Base-by-base conservation (phyloP, 331 rosid species). In the Stylosanthes scabra region DNA sequence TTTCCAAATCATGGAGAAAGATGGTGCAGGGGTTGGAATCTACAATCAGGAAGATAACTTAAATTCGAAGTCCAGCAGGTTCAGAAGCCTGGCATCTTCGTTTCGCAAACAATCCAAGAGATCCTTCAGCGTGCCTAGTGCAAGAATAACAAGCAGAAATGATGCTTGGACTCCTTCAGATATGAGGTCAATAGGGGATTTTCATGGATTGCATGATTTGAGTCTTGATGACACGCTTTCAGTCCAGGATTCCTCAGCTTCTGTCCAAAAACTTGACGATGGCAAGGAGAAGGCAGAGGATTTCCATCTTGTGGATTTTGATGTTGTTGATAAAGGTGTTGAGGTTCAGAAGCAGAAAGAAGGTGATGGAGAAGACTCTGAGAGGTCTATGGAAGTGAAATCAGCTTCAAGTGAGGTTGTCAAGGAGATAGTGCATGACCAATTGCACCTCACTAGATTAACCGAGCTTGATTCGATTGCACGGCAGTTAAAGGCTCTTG, bases 1-100 rank as follows among this genome's bases (percentile, higher is more conserved):
- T 9, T 89, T 94, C 63, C 99, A 94, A 84, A 81, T 94, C 62
- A 88, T 94, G 91, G 99, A 90, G 84, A 93, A 91, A 66, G 95
- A 94, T 58, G 96, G 96, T 58, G 96, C 95, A 39, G 96, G 90
- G 51, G 59, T 90, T 75, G 92, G 85, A 47, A 89, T 91, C 40
- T 95, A 91, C 52, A 83, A 69, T 59, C 90, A 76, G 14, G 79
- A 27, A 14, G 78, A 86, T 82, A 85, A 79, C 56, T 4, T 50
- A 15, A 90, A 82, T 80, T 80, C 85, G 6, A 90, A 78, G 81
- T 80, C 86, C 9, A 75, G 75, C 1, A 87, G 83, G 71, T 74
- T 76, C 13, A 83, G 39, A 34, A 71, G 44, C n/a, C 40, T 83
- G 5, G 20, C 89, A 11, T 67, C 89, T 65, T 61, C 92, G 14